Evolutionary conservation across 768 basidiomycete species (phyloP), one percentile per base, ranked within the genome.

Genomic region (Cubamyces sp.): DNA sequence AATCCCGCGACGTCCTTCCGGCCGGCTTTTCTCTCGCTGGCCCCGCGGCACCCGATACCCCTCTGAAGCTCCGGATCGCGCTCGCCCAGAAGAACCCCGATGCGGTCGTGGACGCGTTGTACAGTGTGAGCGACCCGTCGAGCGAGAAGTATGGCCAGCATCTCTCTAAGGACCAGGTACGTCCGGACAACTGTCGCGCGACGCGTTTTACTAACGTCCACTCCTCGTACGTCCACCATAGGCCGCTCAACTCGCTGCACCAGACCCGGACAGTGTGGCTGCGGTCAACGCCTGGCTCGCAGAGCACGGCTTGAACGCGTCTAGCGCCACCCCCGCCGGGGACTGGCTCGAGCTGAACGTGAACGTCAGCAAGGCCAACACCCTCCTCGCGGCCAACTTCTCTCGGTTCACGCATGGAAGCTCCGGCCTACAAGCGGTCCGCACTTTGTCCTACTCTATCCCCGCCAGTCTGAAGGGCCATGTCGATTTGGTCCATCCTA

Each of bases 371-470:
- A 67, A 71, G 57, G 71, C 70, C 25, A 74, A 74, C 61, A 54
- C 62, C 16, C 62, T 74, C 14, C 58, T 74, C 30, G 64, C 64
- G 39, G 61, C 72, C 25, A 46, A 72, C n/a, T 74, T 70, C 67
- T 53, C 64, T 11, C 43, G 61, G 14, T 74, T 70, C 64, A 62
- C 42, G 2, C 70, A 72, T 26, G 50, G 60, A 11, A 62, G 61
- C 11, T 66, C 67, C 12, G 70, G 68, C 25, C 45, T 64, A 37
- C 45, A 67, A 42, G 45, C 67, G 1, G 54, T 74, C n/a, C 73
- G 72, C 15, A 74, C 72, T 2, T 65, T 73, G 6, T 41, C 65
- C 5, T 74, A 74, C 47, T 73, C 72, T 15, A 61, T 74, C 23
- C 73, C 73, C 4, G 64, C 58, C 1, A 23, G 40, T 15, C 66